These are phyloP conservation scores for Yamadazyma dendronema DNA, from an alignment of 1,139 yeast species.

Conservation along the genomic window DNA sequence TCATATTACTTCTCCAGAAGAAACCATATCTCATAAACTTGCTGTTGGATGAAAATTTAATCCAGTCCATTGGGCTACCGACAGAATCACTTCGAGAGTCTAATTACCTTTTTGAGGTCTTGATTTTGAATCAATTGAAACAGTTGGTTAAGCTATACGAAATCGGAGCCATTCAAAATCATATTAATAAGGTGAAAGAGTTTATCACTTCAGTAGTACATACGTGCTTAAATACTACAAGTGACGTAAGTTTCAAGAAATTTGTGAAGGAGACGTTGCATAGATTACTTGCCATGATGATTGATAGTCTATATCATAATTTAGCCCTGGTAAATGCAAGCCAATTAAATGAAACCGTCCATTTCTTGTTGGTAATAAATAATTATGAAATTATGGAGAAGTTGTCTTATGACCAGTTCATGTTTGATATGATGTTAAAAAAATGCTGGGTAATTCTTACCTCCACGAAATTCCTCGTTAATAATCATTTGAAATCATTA, in stretches of 20 bases:
- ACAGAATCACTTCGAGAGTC: neutral
- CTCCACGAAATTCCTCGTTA: slow-evolving; percentile 8
- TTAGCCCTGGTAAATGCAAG: neutral
- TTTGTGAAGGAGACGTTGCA: slow-evolving; percentile 2
- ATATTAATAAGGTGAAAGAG: slow-evolving; percentile 5
- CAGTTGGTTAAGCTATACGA: slow-evolving; percentile 2
- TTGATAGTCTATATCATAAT: slow-evolving; percentile 1
- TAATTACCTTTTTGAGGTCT: slow-evolving; percentile 4
- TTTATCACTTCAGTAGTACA: slow-evolving; percentile 7
- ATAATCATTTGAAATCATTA: slow-evolving; percentile 28
- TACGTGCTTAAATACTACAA: slow-evolving; percentile 3
- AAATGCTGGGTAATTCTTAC: slow-evolving; percentile 34
- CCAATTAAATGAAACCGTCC: slow-evolving; percentile 16
- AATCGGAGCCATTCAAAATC: slow-evolving; percentile 1
- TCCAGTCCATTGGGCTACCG: slow-evolving; percentile 1
- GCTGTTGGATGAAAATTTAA: slow-evolving; percentile 6
- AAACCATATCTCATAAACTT: slow-evolving; percentile 26
- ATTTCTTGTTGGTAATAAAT: slow-evolving; percentile 35
- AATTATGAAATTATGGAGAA: slow-evolving; percentile 37
- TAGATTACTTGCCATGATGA: slow-evolving; percentile 1
- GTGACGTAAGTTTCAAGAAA: slow-evolving; percentile 5
- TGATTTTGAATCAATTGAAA: slow-evolving; percentile 5
- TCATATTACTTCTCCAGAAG: slow-evolving; percentile 30
- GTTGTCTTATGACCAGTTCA: slow-evolving; percentile 25
- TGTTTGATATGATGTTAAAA: slow-evolving; percentile 32